These are phyloP conservation scores for Candida arabinofermentans DNA, from an alignment of 805 yeast species.

Conservation along the genomic window DNA sequence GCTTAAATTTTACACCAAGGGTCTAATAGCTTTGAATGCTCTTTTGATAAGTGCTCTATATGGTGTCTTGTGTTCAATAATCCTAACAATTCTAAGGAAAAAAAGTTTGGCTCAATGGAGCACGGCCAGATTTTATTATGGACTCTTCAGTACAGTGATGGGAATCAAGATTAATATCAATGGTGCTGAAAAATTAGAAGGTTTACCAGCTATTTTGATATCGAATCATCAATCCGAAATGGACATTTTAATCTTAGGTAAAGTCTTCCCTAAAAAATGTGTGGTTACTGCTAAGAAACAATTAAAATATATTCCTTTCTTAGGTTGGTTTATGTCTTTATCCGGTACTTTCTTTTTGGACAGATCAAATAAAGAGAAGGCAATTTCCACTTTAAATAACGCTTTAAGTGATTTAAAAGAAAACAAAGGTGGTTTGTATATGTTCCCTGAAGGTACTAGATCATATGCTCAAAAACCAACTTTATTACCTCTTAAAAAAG, in stretches of 20 bases:
- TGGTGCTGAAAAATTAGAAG: constrained; percentile 55
- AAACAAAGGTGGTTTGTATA: constrained; percentile 70
- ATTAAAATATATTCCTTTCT: constrained; percentile 76
- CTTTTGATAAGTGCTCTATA: constrained; percentile 61
- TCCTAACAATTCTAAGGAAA: constrained; percentile 65
- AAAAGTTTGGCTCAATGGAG: constrained; percentile 82
- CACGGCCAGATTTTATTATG: constrained; percentile 79
- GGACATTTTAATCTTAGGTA: constrained; percentile 79
- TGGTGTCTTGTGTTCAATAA: constrained; percentile 73
- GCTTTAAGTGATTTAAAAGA: constrained; percentile 63
- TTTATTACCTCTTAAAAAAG: constrained; percentile 88
- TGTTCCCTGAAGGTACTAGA: constrained; percentile 98
- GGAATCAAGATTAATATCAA: constrained; percentile 69
- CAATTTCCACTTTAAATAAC: constrained; percentile 65
- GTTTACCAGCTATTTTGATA: constrained; percentile 72
- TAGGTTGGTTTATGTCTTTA: constrained; percentile 95
- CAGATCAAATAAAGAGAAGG: constrained; percentile 70
- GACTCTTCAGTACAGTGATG: constrained; percentile 52
- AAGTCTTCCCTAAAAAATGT: constrained; percentile 80
- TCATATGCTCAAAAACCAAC: constrained; percentile 67
- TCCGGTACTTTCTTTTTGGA: constrained; percentile 91
- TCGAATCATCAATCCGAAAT: constrained; percentile 90
- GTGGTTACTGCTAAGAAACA: constrained; percentile 90
- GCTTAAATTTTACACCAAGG: constrained; percentile 54
- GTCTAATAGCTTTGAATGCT: constrained; percentile 48